Percentiles rank a stretch among this genome's conserved stretches.
These are phyloP conservation scores for Gaultheria prostrata DNA, from an alignment of 148 eudicot species.

Conservation along the genomic window DNA sequence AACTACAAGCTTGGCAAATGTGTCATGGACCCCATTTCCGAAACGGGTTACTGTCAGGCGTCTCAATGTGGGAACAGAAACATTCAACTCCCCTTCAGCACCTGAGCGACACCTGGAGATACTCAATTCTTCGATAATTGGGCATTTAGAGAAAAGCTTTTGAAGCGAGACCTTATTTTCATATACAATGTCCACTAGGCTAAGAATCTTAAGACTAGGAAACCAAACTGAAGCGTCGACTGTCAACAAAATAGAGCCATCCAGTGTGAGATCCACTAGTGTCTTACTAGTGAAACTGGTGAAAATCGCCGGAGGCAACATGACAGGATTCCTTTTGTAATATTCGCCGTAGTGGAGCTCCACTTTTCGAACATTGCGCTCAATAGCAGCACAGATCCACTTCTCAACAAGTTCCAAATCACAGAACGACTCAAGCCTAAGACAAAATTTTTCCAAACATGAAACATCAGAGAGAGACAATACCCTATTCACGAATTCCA, in stretches of 20 bases:
- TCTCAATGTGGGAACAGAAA: background rate
- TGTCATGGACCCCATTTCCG: background rate
- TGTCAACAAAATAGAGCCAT: background rate
- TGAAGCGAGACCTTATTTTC: slow-evolving; percentile 11
- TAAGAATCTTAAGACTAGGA: slow-evolving; percentile 28
- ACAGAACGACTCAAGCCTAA: background rate
- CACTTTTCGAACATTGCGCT: slow-evolving; percentile 24
- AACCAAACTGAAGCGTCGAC: slow-evolving; percentile 18
- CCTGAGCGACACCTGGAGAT: background rate
- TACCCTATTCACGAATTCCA: slow-evolving; percentile 19
- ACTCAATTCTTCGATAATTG: slow-evolving; percentile 23
- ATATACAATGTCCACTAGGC: slow-evolving; percentile 12
- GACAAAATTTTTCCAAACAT: slow-evolving; percentile 6
- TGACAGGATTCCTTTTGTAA: background rate
- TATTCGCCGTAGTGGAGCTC: background rate
- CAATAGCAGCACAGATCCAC: slow-evolving; percentile 18
- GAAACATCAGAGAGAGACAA: slow-evolving; percentile 14
- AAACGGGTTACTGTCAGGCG: background rate
- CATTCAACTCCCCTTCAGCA: background rate
- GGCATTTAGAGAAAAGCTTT: slow-evolving; percentile 20
- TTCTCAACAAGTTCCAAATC: background rate
- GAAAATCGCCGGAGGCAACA: background rate
- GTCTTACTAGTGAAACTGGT: slow-evolving; percentile 16
- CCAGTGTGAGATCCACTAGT: slow-evolving; percentile 23
- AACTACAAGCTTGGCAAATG: background rate